These are phyloP conservation scores for Fusarium gaditjirri DNA, from an alignment of 2,329 filamentous ascomycete genomes.

Conservation along the genomic window DNA sequence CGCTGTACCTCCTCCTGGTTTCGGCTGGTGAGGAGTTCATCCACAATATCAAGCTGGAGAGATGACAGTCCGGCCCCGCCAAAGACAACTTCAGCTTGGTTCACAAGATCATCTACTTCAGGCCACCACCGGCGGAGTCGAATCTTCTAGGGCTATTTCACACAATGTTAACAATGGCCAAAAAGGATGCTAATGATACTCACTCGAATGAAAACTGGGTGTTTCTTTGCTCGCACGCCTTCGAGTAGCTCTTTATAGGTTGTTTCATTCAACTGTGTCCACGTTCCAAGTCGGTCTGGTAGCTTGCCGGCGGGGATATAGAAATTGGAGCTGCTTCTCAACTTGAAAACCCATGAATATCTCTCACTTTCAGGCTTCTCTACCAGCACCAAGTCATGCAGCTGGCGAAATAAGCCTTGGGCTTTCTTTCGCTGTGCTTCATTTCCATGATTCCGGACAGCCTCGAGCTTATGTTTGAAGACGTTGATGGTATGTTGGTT, in stretches of 20 bases:
- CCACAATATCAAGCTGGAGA: conserved; percentile 34
- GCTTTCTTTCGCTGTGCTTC: conserved; percentile 16
- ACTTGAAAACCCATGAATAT: conserved; percentile 29
- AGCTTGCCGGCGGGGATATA: conserved; percentile 18
- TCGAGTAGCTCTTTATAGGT: conserved; percentile 17
- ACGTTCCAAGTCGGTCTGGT: conserved; percentile 20
- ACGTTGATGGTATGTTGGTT: conserved; percentile 6
- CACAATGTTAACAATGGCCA: neutral
- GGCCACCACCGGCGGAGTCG: conserved; percentile 36
- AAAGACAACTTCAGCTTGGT: neutral
- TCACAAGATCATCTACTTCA: conserved; percentile 18
- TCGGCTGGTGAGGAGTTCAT: conserved; percentile 30
- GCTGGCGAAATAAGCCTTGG: neutral
- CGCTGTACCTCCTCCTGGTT: conserved; percentile 18
- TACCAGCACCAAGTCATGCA: conserved; percentile 3
- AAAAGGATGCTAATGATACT: neutral
- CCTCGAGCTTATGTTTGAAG: conserved; percentile 13
- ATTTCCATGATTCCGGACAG: neutral
- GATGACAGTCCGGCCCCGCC: conserved; percentile 22
- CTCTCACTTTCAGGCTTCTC: conserved; percentile 8
- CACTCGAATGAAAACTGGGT: conserved; percentile 37
- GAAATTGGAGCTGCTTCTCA: conserved; percentile 18
- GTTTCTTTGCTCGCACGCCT: conserved; percentile 18
- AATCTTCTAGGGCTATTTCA: conserved; percentile 40
- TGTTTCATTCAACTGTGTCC: conserved; percentile 21